Percentiles rank a stretch among this genome's conserved stretches.
Conservation (phyloP, 179 eudicot genomes). For the Spinacia oleracea region DNA sequence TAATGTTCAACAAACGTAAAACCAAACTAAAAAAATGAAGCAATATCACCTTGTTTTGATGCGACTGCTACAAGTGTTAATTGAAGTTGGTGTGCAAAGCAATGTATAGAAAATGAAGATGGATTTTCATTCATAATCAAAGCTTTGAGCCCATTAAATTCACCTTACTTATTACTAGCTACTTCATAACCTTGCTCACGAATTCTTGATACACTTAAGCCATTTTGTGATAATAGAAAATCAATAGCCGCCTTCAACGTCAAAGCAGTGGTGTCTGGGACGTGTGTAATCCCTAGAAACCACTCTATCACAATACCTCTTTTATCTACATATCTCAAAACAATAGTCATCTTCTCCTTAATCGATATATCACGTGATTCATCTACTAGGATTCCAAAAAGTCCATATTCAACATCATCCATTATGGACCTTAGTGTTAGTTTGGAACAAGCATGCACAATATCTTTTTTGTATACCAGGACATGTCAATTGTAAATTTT, state of each 20-base stretch:
- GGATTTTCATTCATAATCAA: not conserved
- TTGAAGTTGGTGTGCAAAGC: conserved; percentile 7
- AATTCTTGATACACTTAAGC: not conserved
- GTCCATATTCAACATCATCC: conserved; percentile 19
- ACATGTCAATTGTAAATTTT: conserved; percentile 8
- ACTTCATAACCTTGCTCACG: conserved; percentile 4
- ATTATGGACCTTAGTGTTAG: not conserved
- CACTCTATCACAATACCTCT: not conserved
- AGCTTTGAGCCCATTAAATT: not conserved
- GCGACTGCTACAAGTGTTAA: not conserved
- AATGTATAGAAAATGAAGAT: not conserved
- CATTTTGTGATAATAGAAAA: not conserved
- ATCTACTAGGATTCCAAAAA: conserved; percentile 17
- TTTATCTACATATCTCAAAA: not conserved
- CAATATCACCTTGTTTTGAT: not conserved
- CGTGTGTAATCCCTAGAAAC: not conserved
- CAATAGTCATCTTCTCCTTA: conserved; percentile 11
- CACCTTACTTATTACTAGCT: not conserved
- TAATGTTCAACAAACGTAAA: not conserved
- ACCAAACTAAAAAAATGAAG: not conserved
- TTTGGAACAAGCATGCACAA: not conserved
- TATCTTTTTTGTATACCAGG: conserved; percentile 19
- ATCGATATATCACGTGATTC: conserved; percentile 21
- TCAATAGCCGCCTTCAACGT: not conserved
- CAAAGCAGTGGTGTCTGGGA: not conserved